A percentile compares a stretch with the other conserved stretches of the same genome.
Evolutionary conservation across 208 protist species (phyloP).

Genomic region (Sergeia podlipaevii): DNA sequence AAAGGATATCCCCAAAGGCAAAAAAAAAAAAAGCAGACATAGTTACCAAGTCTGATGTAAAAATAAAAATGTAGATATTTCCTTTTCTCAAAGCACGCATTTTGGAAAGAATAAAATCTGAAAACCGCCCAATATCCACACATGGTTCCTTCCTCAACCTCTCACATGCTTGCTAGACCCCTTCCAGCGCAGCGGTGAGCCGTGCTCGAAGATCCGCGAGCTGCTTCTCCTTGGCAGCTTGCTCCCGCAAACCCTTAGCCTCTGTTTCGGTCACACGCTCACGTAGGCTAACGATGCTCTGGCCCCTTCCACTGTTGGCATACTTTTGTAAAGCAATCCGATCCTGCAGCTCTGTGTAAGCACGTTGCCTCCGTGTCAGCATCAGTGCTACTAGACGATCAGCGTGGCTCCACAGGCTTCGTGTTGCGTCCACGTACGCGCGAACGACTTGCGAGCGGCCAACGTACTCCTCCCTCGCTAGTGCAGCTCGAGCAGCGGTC

Average conservation of each 20-base stretch:
- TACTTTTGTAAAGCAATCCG: conserved; percentile 28
- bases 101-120: too few species aligned
- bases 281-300: not conserved
- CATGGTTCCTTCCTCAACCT: too few species aligned
- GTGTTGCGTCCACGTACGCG: conserved; percentile 26
- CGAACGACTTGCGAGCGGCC: conserved; percentile 14
- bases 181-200: too few species aligned
- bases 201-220: too few species aligned
- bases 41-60: too few species aligned
- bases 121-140: too few species aligned
- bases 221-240: conserved; percentile 2
- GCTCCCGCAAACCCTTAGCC: not conserved
- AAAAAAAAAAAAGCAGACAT: too few species aligned
- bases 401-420: conserved; percentile 10
- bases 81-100: too few species aligned
- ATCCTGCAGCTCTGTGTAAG: conserved; percentile 21
- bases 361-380: conserved; percentile 11
- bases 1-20: too few species aligned
- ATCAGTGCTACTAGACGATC: conserved; percentile 11
- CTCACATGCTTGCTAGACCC: too few species aligned
- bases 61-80: too few species aligned
- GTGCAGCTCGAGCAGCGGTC: not conserved
- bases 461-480: conserved; percentile 14
- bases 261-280: not conserved
- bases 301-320: conserved; percentile 15